Evolutionary conservation across 176 grass and related monocot genomes (phyloP), one percentile per base, ranked within the genome.

Genomic region (Carex kokanica): DNA sequence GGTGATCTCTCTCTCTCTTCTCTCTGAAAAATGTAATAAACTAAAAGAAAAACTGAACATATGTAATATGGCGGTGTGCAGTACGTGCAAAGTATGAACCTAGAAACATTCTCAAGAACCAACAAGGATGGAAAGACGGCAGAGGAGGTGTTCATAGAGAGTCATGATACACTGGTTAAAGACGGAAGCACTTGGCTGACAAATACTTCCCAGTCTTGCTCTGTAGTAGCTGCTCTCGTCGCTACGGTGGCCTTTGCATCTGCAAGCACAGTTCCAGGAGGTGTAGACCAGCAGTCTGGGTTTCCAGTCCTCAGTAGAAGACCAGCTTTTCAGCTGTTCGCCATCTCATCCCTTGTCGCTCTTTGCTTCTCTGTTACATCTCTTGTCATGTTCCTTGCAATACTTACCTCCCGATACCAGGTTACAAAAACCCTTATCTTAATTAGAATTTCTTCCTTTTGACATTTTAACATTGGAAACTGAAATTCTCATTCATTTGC

Each of bases 331-430:
- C 29, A 84, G 31, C 1, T 74, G n/a, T 84, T 84, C 2, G 68
- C 54, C 54, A 74, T 75, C 3, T 21, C 66, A 20, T 59, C 83
- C 65, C 83, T 84, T 29, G 54, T 84, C 1, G 83, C 83, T 6
- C 83, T 84, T 43, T 84, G 83, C 66, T 84, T 84, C 54, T 84
- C 83, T 23, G 68, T 84, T 36, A 84, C 83, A 38, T 84, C 83
- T 38, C 68, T 84, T 31, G 29, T 84, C 65, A 84, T 84, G 83
- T 75, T 84, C 53, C 83, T 84, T 17, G 20, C 68, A 56, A 74
- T 84, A 53, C 65, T 84, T 54, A 84, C 54, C 10, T 84, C 83
- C 8, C 53, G 68, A 47, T 84, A 75, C 83, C 13, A 74, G 65
- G 65, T 60, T 0, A 49, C 9, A 10, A 49, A 49, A 49, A 12